phyloP scores from a whole-genome alignment of 192 early-diverging fungal genomes.

The Entomortierella lignicola region DNA sequence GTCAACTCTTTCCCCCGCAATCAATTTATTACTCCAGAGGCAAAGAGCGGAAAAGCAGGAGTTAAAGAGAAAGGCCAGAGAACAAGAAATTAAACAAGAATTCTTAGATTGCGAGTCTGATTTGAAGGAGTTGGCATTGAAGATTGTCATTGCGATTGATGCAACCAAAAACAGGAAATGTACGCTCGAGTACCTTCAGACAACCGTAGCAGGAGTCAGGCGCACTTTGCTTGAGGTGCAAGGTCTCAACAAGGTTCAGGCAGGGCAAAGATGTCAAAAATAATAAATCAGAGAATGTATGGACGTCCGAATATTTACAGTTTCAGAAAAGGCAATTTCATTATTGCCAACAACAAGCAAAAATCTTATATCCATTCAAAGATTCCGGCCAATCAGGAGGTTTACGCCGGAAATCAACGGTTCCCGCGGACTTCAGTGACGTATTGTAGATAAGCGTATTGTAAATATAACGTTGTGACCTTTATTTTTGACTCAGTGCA shows the following conservation, averaged over 20 bases:
- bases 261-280: conserved; percentile 7
- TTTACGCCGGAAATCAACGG: too few relatives aligned
- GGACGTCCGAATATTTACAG: too few relatives aligned
- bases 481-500: too few relatives aligned
- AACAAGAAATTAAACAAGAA: too few relatives aligned
- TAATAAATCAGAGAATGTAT: not conserved
- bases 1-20: not conserved
- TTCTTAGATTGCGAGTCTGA: not conserved
- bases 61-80: not conserved
- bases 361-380: too few relatives aligned
- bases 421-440: too few relatives aligned
- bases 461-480: too few relatives aligned
- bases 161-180: conserved; percentile 14
- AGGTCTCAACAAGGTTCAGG: not conserved
- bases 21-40: not conserved
- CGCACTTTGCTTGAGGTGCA: conserved; percentile 4
- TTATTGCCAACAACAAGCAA: too few relatives aligned
- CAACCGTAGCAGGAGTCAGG: not conserved
- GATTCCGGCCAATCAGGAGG: too few relatives aligned
- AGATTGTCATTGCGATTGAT: not conserved
- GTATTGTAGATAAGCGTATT: too few relatives aligned
- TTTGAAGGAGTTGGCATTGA: not conserved
- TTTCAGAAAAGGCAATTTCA: too few relatives aligned
- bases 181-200: conserved; percentile 6
- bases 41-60: conserved; percentile 9